Evolutionary conservation across 352 stramenopile genomes (phyloP), one percentile per base, ranked within the genome.

Genomic region (Phytophthora syringae): DNA sequence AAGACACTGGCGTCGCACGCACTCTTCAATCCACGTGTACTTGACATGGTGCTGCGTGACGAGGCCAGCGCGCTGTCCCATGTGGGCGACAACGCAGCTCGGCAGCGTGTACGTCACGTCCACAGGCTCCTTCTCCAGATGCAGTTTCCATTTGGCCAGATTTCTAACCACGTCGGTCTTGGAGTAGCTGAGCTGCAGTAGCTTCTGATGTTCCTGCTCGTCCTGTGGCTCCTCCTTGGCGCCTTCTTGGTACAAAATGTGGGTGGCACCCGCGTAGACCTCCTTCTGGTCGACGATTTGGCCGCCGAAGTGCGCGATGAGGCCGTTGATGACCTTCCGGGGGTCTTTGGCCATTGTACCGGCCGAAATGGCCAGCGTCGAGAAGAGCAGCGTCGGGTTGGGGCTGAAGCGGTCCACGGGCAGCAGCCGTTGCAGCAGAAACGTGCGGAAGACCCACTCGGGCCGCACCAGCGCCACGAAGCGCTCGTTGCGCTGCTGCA

Each of bases 1-100:
- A 18, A 72, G 70, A 39, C 58, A 72, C 34, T 90, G 88, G 12
- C 72, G 74, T 5, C 66, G 67, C 18, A 93, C 71, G 47, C 83
- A 94, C 53, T 94, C 85, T 65, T 96, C 84, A 58, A 96, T 86
- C 88, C 88, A 96, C 25, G 61, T 79, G 65, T 90, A 91, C 43
- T 77, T 92, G 30, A 96, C 75, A 51, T 87, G 74, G 32, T 89
- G 64, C 37, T 89, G 85, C 62, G 70, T 74, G 3, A 68, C 47
- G n/a, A 94, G 52, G 1, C 80, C 73, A 2, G 84, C 77, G 5
- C 39, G 53, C 28, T 86, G 73, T 18, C 82, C 79, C 16, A 94
- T 59, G 27, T 76, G 88, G 11, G 80, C 80, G 16, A 88, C 68
- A 10, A 92, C 37, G 49, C 80, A 90, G 42, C 73, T 86, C 16